Base-by-base conservation (phyloP, 2,329 filamentous ascomycete species). In the Penicillium olsonii region DNA sequence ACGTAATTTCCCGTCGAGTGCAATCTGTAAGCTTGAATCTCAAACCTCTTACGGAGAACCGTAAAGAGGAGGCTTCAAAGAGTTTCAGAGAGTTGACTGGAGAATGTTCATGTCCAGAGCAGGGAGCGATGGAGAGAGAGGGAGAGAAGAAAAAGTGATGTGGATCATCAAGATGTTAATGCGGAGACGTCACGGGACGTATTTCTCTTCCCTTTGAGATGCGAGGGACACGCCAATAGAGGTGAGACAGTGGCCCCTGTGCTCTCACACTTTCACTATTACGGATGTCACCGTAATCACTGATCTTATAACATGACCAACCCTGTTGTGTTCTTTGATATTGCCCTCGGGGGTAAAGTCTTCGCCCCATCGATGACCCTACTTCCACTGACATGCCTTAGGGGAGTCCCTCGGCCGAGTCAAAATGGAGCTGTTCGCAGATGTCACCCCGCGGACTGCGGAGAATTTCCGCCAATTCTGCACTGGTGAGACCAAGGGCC, bases 381-480 rank as follows among this genome's bases (percentile, higher is more conserved):
- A 14, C 31, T 18, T 11, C 19, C 10, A 34, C 44, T 12, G 29
- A 27, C 42, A n/a, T n/a, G 17, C 44, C 20, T 17, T 37, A 94
- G 91, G 91, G 53, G 89, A 95, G 66, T 86, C 89, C 2, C 82
- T 96, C 14, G 92, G 92, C 55, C 86, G 91, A 50, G 84, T 96
- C 65, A 92, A 88, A 59, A 91, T 96, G 70, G 90, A 96, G 73
- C 84, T 99, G 54, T 96, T 94, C 78, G 84, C 86, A 53, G 82
- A 95, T 72, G 79, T 87, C 18, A 88, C 90, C 0, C 91, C 92
- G 56, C 87, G 86, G 64, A 97, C 94, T 8, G 90, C 91, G 24
- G 94, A 97, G 73, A 97, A 97, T 77, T 97, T 99, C 71, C 88
- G 92, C 39, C 90, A 95, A 68, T 96, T 96, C 75, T 96, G 92